Base-by-base conservation (phyloP, 305 asterid genomes). In the Fraxinus ornus region DNA sequence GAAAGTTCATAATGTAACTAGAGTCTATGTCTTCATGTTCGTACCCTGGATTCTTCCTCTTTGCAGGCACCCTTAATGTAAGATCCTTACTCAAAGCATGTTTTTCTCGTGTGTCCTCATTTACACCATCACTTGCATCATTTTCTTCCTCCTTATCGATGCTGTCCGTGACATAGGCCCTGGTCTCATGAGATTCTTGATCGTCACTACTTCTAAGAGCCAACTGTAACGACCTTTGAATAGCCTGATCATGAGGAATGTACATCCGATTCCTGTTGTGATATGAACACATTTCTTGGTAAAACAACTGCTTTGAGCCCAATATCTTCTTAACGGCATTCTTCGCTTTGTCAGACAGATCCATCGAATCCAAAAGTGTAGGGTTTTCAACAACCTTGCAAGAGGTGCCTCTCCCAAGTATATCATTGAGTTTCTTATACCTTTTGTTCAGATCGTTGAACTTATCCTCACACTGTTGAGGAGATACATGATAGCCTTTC, bases 391-490 rank as follows among this genome's bases (percentile, higher is more conserved):
- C 88, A 49, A 91, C 87, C 66, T 86, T 39, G 79, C 85, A 85
- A 13, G 89, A 85, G 15, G 70, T 83, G 4, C 84, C 88, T 24
- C 78, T 88, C 76, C 92, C 92, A 28, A 89, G 87, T 52, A 91
- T 84, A 21, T 79, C 88, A 74, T 86, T 88, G 57, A 91, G 85
- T 39, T 86, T 88, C 85, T 81, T 84, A 35, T 83, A 88, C 80
- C 89, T 89, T 60, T 87, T 88, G 74, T 87, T 89, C 81, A 90
- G 79, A 81, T 86, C 92, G 35, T 88, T 87, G 78, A 87, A 88
- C 79, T 90, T 90, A 78, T 87, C 90, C 86, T 88, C 91, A 79
- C 93, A 90, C 44, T 90, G 92, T 39, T 88, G 94, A 52, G 92
- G 89, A 0, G 89, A 86, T 15, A 86, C 89, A 7, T 30, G 78